These are phyloP conservation scores for Huntiella savannae DNA, from an alignment of 2,329 filamentous ascomycete species.

Conservation along the genomic window DNA sequence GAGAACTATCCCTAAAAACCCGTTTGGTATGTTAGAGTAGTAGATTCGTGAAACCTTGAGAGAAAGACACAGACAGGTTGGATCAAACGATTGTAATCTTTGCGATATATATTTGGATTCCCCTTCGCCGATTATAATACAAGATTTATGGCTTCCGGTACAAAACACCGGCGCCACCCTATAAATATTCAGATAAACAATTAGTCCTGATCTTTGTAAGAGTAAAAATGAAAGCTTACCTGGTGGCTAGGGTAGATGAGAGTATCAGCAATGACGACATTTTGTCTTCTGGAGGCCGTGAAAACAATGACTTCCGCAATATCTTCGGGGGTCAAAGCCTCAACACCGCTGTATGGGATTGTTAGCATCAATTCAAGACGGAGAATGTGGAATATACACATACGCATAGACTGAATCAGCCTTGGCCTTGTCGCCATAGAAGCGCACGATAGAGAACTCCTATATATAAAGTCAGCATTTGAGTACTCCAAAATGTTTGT, in stretches of 20 bases:
- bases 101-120: neutral
- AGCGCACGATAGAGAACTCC: conserved; percentile 79
- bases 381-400: conserved; percentile 18
- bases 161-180: conserved; percentile 18
- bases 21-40: no score
- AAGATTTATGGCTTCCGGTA: conserved; percentile 15
- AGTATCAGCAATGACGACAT: conserved; percentile 77
- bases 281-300: conserved; percentile 63
- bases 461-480: conserved; percentile 15
- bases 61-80: no score
- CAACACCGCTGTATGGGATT: conserved; percentile 36
- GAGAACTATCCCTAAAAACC: no score
- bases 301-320: conserved; percentile 86
- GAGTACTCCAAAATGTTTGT: neutral
- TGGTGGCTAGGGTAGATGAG: conserved; percentile 80
- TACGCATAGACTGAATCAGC: conserved; percentile 78
- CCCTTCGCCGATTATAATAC: neutral
- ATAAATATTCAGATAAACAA: neutral
- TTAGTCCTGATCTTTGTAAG: neutral
- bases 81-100: neutral
- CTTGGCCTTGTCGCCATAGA: conserved; percentile 74
- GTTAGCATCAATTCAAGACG: neutral
- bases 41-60: no score
- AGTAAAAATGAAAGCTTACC: conserved; percentile 25
- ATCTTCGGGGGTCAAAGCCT: conserved; percentile 74